Evolutionary conservation across 2,329 filamentous ascomycete genomes (phyloP), one percentile per base, ranked within the genome.

Genomic region (Beauveria scarabaeidicola): DNA sequence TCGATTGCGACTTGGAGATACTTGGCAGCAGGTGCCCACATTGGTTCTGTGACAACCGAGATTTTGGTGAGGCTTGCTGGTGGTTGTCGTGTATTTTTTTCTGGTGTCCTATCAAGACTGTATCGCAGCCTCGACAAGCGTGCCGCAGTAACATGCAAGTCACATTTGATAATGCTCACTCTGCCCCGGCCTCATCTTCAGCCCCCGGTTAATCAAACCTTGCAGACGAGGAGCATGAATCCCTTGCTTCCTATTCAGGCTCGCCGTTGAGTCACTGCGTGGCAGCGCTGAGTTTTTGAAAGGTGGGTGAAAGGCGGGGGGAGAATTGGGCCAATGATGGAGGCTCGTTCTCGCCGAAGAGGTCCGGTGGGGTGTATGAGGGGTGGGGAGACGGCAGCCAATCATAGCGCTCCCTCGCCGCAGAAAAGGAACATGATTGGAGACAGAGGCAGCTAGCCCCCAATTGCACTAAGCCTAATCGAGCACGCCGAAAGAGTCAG

Each of bases 401-500:
- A 61, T 58, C 15, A 43, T 5, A 2, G 6, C 3, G 17, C 6
- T 2, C 1, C 65, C 59, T 25, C 53, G 62, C 25, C 25, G 13
- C 21, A 8, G 23, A 0, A 1, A n/a, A 7, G 0, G 1, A 3
- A 3, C 9, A 0, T 68, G 25, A 74, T 74, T 75, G 71, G 74
- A 15, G 38, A 5, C 2, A 1, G 5, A n/a, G 48, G 47, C 50
- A 61, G 60, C 60, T 60, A 59, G 29, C 13, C 11, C 5, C 9
- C 21, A 38, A 21, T 13, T 3, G 53, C 70, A 67, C 74, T 73
- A 74, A 63, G 41, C 74, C 74, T 61, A 58, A 67, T 73, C 66
- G 66, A 74, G 73, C 74, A 76, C 74, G 74, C 74, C 74, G 74
- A 76, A 75, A 68, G 73, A 74, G 70, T 74, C 72, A 72, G 69